phyloP scores from a whole-genome alignment of 805 yeast species.

The Lachancea kluyveri region DNA sequence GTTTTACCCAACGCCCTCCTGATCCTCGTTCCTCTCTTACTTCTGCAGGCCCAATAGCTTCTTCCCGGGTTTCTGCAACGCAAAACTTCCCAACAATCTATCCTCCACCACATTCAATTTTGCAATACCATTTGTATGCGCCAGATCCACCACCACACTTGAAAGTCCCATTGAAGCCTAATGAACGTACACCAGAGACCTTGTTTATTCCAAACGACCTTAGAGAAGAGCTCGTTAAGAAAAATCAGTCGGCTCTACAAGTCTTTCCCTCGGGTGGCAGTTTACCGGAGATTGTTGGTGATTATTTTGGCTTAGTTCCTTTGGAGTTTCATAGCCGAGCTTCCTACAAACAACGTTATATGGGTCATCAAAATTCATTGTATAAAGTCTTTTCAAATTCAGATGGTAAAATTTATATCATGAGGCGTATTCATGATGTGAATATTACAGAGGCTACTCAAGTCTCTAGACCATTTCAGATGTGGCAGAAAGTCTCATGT shows the following conservation, averaged over 20 bases:
- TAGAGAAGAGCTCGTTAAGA: slow-evolving; percentile 63
- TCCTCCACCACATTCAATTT: slow-evolving; percentile 35
- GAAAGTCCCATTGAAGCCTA: slow-evolving; percentile 51
- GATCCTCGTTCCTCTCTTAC: slow-evolving; percentile 1
- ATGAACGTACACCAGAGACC: slow-evolving; percentile 63
- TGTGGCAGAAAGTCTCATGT: slow-evolving; percentile 51
- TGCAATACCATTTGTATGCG: slow-evolving; percentile 84
- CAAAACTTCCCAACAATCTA: slow-evolving; percentile 30
- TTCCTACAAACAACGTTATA: slow-evolving; percentile 33
- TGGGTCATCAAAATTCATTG: slow-evolving; percentile 51
- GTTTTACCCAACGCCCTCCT: too few relatives aligned
- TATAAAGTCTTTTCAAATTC: slow-evolving; percentile 75
- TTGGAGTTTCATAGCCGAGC: slow-evolving; percentile 46
- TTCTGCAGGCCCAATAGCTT: slow-evolving; percentile 2
- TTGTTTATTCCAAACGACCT: slow-evolving; percentile 69
- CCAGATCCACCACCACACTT: slow-evolving; percentile 81
- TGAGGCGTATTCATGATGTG: slow-evolving; percentile 66
- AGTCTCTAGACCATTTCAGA: slow-evolving; percentile 48
- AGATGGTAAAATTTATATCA: slow-evolving; percentile 72
- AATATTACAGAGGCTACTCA: slow-evolving; percentile 50
- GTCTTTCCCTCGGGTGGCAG: slow-evolving; percentile 37
- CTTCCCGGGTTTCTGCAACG: slow-evolving; percentile 3
- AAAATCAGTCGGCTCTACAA: slow-evolving; percentile 77
- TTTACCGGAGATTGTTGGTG: slow-evolving; percentile 72
- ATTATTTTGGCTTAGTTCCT: slow-evolving; percentile 81